Evolutionary conservation across 2,329 filamentous ascomycete species (phyloP).

Genomic region (Sporothrix globosa): DNA sequence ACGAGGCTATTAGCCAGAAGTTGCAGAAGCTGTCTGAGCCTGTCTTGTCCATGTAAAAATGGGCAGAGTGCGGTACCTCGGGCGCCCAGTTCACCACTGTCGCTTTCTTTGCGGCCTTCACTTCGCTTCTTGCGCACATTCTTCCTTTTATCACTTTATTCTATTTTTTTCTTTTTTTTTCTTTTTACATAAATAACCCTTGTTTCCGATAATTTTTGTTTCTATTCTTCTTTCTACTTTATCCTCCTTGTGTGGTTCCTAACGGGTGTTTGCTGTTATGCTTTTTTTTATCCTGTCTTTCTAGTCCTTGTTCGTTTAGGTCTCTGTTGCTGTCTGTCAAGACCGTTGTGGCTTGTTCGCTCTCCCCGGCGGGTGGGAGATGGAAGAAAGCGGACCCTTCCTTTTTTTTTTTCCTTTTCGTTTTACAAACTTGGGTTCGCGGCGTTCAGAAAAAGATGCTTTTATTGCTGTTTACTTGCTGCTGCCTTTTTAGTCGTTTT

Average conservation of each 20-base stretch:
- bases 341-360: neutral
- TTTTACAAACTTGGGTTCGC: neutral
- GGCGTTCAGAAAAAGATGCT: constrained; percentile 17
- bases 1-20: constrained; percentile 20
- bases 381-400: neutral
- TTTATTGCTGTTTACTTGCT: neutral
- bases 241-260: too few relatives aligned
- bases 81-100: neutral
- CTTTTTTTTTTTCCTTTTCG: too few relatives aligned
- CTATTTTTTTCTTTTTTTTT: constrained; percentile 10
- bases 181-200: too few relatives aligned
- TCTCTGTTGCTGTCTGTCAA: neutral
- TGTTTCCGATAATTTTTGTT: too few relatives aligned
- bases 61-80: neutral
- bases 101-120: neutral
- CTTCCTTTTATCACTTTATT: neutral
- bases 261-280: too few relatives aligned
- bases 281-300: neutral
- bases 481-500: neutral
- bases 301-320: neutral
- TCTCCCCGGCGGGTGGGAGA: constrained; percentile 14
- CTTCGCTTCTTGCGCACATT: neutral
- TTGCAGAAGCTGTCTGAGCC: constrained; percentile 20
- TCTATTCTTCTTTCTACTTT: neutral
- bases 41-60: constrained; percentile 4